Base-by-base conservation (phyloP, 192 early-diverging fungal species). In the Umbelopsis vinacea region DNA sequence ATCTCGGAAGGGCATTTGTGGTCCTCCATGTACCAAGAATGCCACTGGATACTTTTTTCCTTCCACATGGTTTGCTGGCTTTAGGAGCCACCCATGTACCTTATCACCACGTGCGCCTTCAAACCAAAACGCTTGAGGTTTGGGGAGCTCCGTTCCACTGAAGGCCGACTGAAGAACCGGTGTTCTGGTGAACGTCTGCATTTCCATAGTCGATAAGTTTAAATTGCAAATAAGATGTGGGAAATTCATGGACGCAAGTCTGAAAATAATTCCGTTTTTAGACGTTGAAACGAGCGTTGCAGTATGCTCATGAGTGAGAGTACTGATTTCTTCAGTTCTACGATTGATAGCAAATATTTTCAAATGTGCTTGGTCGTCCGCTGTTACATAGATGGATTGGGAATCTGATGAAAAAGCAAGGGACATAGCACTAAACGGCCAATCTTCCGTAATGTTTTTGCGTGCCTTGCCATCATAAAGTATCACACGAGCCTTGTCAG, bases 1-100 rank as follows among this genome's bases (percentile, higher is more conserved):
- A 40, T 92, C 88, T 46, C 75, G 76, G 76, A 82, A 90, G 17
- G 82, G 76, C 66, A 85, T 85, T 74, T 94, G 90, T 23, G 92
- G 92, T 11, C 92, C 92, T 29, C 92, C 92, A 71, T 94, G 92
- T 52, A 94, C 83, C 69, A 94, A 74, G 46, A 90, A 88, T 1
- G 90, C 91, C 6, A 92, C 66, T 21, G 92, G 91, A 66, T 92
- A 92, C 69, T 79, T 86, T 54, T 81, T 84, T 1, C 66, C n/a
- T 4, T 76, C 37, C 40, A 87, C 77, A 69, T 89, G 90, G 3
- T 55, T 57, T 11, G 73, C 79, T 23, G 91, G 91, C 57, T 86
- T 87, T 69, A 88, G 69, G 19, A 91, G 21, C 82, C 86, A 92
- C n/a, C 85, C 86, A 63, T 84, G 81, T 26, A 88, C 79, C 26